Base-by-base conservation (phyloP, 805 yeast genomes). In the Yarrowia phangngaensis region DNA sequence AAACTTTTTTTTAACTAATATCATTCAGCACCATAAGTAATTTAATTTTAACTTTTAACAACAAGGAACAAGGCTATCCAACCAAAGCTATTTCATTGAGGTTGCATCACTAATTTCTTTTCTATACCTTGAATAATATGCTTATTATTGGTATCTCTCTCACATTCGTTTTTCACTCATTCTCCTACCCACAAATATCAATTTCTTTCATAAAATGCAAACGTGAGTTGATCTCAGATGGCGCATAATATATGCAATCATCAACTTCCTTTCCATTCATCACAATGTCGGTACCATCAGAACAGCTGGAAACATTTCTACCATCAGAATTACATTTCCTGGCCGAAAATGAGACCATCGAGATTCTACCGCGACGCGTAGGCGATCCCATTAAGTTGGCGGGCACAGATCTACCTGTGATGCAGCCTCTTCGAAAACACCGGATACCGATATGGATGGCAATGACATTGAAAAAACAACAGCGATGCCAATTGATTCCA, bases 371-470 rank as follows among this genome's bases (percentile, higher is more conserved):
- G 4, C 71, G 92, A 52, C 84, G 81, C 60, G 66, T 80, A 2
- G 73, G 83, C 77, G 77, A 76, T 26, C 71, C 79, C n/a, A 65
- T 81, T 14, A 76, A 74, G 34, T 69, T 84, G 34, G 79, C 82
- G 35, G 85, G 89, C 4, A 24, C 45, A 4, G 17, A 51, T 12
- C 31, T 54, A 20, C 88, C 90, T 0, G 67, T 71, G 6, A 65
- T 86, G 26, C 64, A 75, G 34, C 86, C 94, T 0, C 72, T 84
- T 75, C 74, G 82, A 53, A 72, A 89, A 46, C 75, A 73, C 14
- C 70, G 75, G 36, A 79, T 92, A 0, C 95, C 96, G 0, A 54
- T 90, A 2, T 92, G 97, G 97, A 69, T 85, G 15, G 97, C 97
- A 0, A 61, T 89, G 6, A 67, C 89, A 15, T 68, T 92, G 41